A percentile compares a stretch with the other conserved stretches of the same genome.
These are phyloP conservation scores for Cladophialophora exuberans DNA, from an alignment of 2,329 filamentous ascomycete genomes.

Conservation along the genomic window DNA sequence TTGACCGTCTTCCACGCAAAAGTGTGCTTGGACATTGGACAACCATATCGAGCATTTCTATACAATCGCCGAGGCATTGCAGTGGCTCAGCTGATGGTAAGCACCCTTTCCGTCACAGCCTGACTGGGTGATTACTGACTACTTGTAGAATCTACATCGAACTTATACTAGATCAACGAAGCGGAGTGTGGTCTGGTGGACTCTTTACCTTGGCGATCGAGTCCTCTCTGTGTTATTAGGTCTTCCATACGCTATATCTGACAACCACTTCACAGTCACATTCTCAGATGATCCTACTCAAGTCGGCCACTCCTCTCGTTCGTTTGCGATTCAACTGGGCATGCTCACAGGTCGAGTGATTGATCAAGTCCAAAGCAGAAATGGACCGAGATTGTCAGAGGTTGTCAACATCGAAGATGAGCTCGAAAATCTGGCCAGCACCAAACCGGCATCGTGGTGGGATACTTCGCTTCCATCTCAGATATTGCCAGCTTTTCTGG, in stretches of 20 bases:
- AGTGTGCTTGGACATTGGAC: slow-evolving; percentile 14
- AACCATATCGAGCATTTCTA: slow-evolving; percentile 16
- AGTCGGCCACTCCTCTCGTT: slow-evolving; percentile 5
- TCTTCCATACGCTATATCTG: slow-evolving; percentile 12
- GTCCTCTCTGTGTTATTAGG: slow-evolving; percentile 17
- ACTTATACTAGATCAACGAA: slow-evolving; percentile 4
- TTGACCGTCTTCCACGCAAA: slow-evolving; percentile 16
- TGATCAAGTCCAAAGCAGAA: slow-evolving; percentile 11
- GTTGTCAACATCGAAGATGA: slow-evolving; percentile 17
- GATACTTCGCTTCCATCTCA: neutral
- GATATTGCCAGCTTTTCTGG: neutral
- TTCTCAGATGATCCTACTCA: neutral
- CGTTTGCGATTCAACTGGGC: slow-evolving; percentile 15
- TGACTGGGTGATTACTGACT: slow-evolving; percentile 1
- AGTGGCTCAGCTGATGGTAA: slow-evolving; percentile 14
- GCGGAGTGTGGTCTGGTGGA: slow-evolving; percentile 16
- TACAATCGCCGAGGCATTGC: slow-evolving; percentile 15
- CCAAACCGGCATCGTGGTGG: slow-evolving; percentile 6
- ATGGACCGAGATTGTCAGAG: slow-evolving; percentile 9
- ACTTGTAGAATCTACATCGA: slow-evolving; percentile 15
- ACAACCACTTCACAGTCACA: slow-evolving; percentile 13
- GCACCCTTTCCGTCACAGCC: neutral
- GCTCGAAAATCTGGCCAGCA: slow-evolving; percentile 7
- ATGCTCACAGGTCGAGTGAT: slow-evolving; percentile 12
- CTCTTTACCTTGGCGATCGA: slow-evolving; percentile 13